These are phyloP conservation scores for Termitomyces sp. DNA, from an alignment of 768 basidiomycete species.

Conservation along the genomic window DNA sequence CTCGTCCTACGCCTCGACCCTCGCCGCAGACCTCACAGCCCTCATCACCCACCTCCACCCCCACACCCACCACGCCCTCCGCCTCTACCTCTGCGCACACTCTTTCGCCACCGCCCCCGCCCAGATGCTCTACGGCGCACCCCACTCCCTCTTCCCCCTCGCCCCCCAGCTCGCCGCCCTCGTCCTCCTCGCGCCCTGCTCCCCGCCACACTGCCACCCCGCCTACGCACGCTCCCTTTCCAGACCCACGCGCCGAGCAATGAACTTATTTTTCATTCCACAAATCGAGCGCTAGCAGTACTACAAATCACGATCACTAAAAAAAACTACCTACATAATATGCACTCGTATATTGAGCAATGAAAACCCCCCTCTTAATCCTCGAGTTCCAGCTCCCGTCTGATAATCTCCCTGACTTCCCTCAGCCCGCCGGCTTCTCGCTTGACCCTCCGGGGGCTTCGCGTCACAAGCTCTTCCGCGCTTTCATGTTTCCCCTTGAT, in stretches of 20 bases:
- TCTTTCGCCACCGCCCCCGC: constrained; percentile 53
- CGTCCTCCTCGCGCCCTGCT: constrained; percentile 41
- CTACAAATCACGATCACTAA: constrained; percentile 15
- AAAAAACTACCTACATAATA: not conserved
- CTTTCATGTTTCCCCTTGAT: constrained; percentile 51
- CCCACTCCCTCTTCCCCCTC: constrained; percentile 48
- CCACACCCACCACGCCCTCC: constrained; percentile 27
- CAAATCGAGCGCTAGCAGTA: constrained; percentile 19
- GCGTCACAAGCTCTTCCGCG: constrained; percentile 53
- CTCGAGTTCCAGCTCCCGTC: constrained; percentile 69
- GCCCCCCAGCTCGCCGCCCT: constrained; percentile 43
- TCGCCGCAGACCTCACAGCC: constrained; percentile 40
- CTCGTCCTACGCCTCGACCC: constrained; percentile 33
- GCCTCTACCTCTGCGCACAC: constrained; percentile 47
- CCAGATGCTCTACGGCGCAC: constrained; percentile 52
- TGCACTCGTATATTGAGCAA: constrained; percentile 29
- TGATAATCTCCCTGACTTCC: constrained; percentile 78
- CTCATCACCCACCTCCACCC: constrained; percentile 51
- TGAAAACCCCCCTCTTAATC: constrained; percentile 35
- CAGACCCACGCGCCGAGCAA: constrained; percentile 41
- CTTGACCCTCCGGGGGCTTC: constrained; percentile 73
- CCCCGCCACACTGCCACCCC: constrained; percentile 43
- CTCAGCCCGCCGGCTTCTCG: constrained; percentile 70
- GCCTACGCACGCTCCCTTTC: constrained; percentile 43
- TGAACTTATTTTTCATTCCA: too few species aligned